Base-by-base conservation (phyloP, 2,329 filamentous ascomycete species). In the Teratosphaeria pseudoeucalypti region DNA sequence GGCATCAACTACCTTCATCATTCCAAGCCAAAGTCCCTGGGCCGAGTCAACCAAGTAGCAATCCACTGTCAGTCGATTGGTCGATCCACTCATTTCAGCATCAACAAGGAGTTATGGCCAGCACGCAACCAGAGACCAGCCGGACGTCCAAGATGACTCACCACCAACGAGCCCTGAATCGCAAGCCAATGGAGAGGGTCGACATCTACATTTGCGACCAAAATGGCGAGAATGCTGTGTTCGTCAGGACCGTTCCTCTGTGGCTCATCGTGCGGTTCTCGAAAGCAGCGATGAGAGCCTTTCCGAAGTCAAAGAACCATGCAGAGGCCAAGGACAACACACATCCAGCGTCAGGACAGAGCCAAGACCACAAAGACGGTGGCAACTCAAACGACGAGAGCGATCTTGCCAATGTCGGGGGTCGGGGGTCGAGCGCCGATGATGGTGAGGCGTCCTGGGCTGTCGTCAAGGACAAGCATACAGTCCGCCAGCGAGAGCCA, bases 221-320 rank as follows among this genome's bases (percentile, higher is more conserved):
- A 2, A 47, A 58, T 14, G 58, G 63, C 3, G 57, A 58, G 9
- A 54, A 58, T 7, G 54, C 61, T 4, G n/a, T 49, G 53, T 54
- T 32, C 26, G 34, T 54, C 53, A 37, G 27, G 34, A 34, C 53
- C 32, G 16, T 16, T 6, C 57, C 57, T 4, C 60, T 62, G 5
- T 56, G 57, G 37, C 55, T 56, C 10, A 43, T 65, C 26, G n/a
- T 54, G 3, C 63, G 63, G 34, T 64, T 65, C 54, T 65, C 63
- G 16, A 62, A 52, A 23, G 52, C 55, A 16, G 64, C 64, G 2
- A 56, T 60, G 19, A 52, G 49, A 26, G 47, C 53, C 3, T 65
- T 60, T 23, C 62, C 63, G 9, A 60, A 58, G 37, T 54, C 58
- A n/a, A 32, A 54, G 3, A 2, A 9, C 53, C n/a, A 27, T 27